Base-by-base conservation (phyloP, 495 filamentous ascomycete species). In the Hypoxylon perforatum region DNA sequence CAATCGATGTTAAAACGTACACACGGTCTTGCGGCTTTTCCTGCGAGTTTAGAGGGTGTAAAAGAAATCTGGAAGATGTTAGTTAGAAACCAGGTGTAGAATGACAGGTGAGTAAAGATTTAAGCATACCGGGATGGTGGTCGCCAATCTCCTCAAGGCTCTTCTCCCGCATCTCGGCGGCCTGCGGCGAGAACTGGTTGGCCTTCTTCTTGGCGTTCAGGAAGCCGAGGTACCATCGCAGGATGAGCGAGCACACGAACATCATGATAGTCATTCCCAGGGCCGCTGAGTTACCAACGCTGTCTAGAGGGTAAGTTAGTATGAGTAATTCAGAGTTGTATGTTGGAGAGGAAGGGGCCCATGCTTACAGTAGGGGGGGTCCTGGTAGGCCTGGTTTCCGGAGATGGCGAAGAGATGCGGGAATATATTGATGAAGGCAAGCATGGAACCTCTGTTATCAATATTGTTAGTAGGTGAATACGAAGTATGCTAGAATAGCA, bases 391-490 rank as follows among this genome's bases (percentile, higher is more conserved):
- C 45, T 70, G 67, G 14, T 52, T 70, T 23, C 67, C 67, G 14
- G 57, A 65, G 42, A 70, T 70, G 28, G 67, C 61, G 38, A 70
- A 70, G 22, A 70, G 3, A 33, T 70, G 67, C n/a, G 67, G 57
- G 62, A 70, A 61, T 5, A 70, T 57, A 48, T 70, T 70, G 53
- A 65, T 61, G 57, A 70, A 66, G 9, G 67, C 67, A 9, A 70
- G 33, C 22, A 59, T 57, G 25, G 67, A 70, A 6, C 67, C 67
- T 38, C 67, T 65, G 45, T 50, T 36, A 1, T 0, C n/a, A 9
- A 11, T 15, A n/a, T 19, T 6, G 42, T 63, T 54, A 53, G 59
- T 25, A 10, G 30, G 4, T 18, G 5, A n/a, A 3, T 3, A 28
- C 17, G 3, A 14, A 22, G 3, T 1, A 5, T 9, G 36, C 33